Evolutionary conservation across 1,284 basidiomycete species (phyloP).

Genomic region (Leccinum pachyderme): DNA sequence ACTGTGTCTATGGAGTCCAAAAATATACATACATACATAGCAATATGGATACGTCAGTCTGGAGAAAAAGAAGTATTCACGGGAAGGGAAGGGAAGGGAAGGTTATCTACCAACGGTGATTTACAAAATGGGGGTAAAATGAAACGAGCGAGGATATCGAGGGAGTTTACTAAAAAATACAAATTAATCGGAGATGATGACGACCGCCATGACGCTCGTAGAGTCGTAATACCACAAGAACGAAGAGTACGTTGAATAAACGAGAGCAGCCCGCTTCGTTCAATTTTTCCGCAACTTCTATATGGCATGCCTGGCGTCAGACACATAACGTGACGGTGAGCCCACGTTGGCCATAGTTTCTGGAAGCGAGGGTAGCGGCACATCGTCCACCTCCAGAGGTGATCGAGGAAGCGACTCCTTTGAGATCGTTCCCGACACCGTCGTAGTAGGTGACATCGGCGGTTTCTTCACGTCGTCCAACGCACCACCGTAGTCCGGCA

Average conservation of each 20-base stretch:
- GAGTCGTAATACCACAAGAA: neutral
- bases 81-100: neutral
- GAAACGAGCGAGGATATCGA: neutral
- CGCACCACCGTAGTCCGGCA: constrained; percentile 37
- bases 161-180: constrained; percentile 27
- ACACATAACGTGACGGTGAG: constrained; percentile 21
- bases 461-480: constrained; percentile 34
- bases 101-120: constrained; percentile 18
- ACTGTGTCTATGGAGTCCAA: constrained; percentile 17
- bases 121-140: neutral
- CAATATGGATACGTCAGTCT: constrained; percentile 21
- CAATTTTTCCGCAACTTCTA: constrained; percentile 3
- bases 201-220: neutral
- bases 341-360: constrained; percentile 10
- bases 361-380: constrained; percentile 21
- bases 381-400: constrained; percentile 18
- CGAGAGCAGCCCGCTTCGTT: neutral
- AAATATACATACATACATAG: constrained; percentile 16
- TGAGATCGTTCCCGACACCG: constrained; percentile 22
- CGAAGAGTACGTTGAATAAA: neutral
- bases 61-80: constrained; percentile 18
- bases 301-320: constrained; percentile 14
- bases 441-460: constrained; percentile 23
- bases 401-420: constrained; percentile 28
- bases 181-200: constrained; percentile 9